Conservation (phyloP, 495 filamentous ascomycete species). For the Talaromyces trachyspermus region DNA sequence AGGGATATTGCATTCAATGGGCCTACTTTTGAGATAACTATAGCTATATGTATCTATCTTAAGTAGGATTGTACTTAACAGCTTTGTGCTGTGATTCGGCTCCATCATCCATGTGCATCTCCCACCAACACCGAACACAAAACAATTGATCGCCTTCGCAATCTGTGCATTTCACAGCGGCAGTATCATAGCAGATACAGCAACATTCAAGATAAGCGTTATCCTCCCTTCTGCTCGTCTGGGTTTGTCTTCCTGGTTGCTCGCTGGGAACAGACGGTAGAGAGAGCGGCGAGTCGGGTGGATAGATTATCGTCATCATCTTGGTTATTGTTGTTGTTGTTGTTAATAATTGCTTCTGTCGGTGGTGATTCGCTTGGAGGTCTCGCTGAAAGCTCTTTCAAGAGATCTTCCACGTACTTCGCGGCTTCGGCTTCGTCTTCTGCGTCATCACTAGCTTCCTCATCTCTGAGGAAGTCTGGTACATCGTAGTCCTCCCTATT, state of each 20-base stretch:
- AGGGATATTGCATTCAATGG: too few species aligned
- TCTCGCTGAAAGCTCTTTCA: constrained; percentile 1
- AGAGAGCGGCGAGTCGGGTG: background rate
- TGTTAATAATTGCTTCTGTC: background rate
- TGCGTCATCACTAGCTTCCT: background rate
- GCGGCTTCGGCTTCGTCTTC: constrained; percentile 6
- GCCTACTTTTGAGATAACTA: too few species aligned
- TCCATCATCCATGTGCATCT: constrained; percentile 7
- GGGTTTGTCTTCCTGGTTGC: background rate
- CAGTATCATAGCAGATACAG: constrained; percentile 10
- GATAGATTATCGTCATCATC: background rate
- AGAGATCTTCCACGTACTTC: background rate
- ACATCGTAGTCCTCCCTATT: background rate
- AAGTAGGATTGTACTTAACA: constrained; percentile 6
- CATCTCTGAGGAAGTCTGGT: background rate
- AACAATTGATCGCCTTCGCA: constrained; percentile 7
- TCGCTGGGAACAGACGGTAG: constrained; percentile 7
- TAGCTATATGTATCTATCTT: too few species aligned
- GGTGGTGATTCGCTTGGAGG: background rate
- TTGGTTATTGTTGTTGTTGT: background rate
- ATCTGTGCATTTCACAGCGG: constrained; percentile 2
- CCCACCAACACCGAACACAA: constrained; percentile 10
- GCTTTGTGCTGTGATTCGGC: background rate
- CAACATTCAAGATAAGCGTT: background rate
- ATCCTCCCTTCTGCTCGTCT: background rate